Evolutionary conservation across 805 yeast species (phyloP).

Genomic region (Sungouiozyma ichnusensis): DNA sequence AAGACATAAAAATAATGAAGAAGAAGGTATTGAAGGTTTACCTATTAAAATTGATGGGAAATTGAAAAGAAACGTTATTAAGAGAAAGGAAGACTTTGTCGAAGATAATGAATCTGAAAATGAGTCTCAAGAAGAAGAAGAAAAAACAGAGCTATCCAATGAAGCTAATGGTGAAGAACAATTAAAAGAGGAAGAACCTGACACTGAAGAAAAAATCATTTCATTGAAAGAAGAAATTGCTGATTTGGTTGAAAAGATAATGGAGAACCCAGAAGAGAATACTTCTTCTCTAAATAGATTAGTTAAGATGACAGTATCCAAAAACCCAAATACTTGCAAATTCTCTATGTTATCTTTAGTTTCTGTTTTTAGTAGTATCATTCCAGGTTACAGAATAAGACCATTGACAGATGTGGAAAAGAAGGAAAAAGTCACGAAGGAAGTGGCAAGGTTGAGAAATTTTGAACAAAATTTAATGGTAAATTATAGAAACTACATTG

Average conservation of each 20-base stretch:
- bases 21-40: slow-evolving; percentile 48
- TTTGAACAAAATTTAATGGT: slow-evolving; percentile 72
- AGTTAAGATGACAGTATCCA: slow-evolving; percentile 58
- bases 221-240: slow-evolving; percentile 79
- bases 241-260: slow-evolving; percentile 59
- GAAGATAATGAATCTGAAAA: slow-evolving; percentile 12
- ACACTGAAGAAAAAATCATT: slow-evolving; percentile 44
- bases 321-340: slow-evolving; percentile 54
- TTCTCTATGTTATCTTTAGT: slow-evolving; percentile 69
- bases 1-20: slow-evolving; percentile 32
- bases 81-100: slow-evolving; percentile 10
- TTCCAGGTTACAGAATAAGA: slow-evolving; percentile 82
- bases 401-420: slow-evolving; percentile 73
- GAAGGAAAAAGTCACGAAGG: slow-evolving; percentile 73
- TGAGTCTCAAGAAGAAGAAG: slow-evolving; percentile 23
- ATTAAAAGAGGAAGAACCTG: slow-evolving; percentile 30
- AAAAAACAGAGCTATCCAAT: slow-evolving; percentile 17
- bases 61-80: slow-evolving; percentile 52
- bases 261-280: slow-evolving; percentile 86
- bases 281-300: slow-evolving; percentile 53
- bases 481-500: slow-evolving; percentile 60
- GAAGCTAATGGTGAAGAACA: slow-evolving; percentile 23
- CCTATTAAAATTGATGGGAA: slow-evolving; percentile 76
- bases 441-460: slow-evolving; percentile 62
- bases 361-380: slow-evolving; percentile 72